These are phyloP conservation scores for Neonectria magnoliae DNA, from an alignment of 2,329 filamentous ascomycete species.

Conservation along the genomic window DNA sequence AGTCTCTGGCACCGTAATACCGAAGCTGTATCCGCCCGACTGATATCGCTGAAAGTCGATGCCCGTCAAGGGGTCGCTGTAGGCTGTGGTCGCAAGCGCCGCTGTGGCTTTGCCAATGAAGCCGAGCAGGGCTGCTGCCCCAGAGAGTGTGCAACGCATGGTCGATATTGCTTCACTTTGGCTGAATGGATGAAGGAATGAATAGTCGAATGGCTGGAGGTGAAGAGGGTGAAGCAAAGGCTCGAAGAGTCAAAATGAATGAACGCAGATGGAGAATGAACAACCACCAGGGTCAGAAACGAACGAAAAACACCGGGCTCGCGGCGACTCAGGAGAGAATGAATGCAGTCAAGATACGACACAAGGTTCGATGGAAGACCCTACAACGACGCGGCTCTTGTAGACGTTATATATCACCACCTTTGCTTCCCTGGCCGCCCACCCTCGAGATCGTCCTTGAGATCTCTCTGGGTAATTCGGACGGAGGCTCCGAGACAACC, in stretches of 20 bases:
- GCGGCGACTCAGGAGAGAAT: slow-evolving; percentile 21
- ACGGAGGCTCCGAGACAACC: neutral
- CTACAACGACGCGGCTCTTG: neutral
- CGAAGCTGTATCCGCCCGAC: slow-evolving; percentile 50
- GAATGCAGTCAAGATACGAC: slow-evolving; percentile 23
- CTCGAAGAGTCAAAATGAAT: slow-evolving; percentile 10
- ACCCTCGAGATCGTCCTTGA: neutral
- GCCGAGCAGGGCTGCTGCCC: slow-evolving; percentile 34
- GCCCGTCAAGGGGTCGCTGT: slow-evolving; percentile 55
- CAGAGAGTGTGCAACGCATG: slow-evolving; percentile 32
- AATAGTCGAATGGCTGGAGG: neutral
- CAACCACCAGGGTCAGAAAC: slow-evolving; percentile 34
- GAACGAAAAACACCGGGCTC: slow-evolving; percentile 20
- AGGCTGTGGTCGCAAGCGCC: slow-evolving; percentile 40
- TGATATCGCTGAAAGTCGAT: slow-evolving; percentile 55
- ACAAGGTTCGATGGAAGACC: slow-evolving; percentile 7
- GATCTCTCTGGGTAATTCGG: neutral
- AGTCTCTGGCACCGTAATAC: slow-evolving; percentile 61
- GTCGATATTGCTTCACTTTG: neutral
- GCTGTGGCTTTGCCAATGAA: slow-evolving; percentile 28
- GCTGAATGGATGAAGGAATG: neutral
- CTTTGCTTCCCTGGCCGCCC: neutral
- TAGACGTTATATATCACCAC: slow-evolving; percentile 27
- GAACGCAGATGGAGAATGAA: slow-evolving; percentile 26
- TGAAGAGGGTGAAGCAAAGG: slow-evolving; percentile 13